phyloP scores from a whole-genome alignment of 2,329 filamentous ascomycete species.

The Teratosphaeria zuluensis region DNA sequence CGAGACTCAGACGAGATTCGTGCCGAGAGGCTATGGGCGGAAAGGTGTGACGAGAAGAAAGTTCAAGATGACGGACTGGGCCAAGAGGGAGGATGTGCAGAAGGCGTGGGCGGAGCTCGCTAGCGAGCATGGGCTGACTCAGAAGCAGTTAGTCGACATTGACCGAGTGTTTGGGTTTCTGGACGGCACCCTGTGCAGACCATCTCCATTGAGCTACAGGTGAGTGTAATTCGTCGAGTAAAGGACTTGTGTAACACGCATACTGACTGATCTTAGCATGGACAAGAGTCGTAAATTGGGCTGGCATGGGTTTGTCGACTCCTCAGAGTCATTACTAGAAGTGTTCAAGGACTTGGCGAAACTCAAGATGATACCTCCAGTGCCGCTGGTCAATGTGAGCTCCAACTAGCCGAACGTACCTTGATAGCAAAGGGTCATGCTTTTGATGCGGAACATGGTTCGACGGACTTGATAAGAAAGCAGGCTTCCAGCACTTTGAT shows the following conservation, averaged over 20 bases:
- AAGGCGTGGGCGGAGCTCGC: slow-evolving; percentile 39
- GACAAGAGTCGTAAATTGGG: slow-evolving; percentile 38
- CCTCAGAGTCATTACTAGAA: slow-evolving; percentile 27
- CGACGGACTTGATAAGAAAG: not conserved
- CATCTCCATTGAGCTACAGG: slow-evolving; percentile 17
- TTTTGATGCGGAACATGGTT: not conserved
- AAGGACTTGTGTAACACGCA: not conserved
- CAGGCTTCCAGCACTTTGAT: too few species aligned
- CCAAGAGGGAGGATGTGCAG: slow-evolving; percentile 34
- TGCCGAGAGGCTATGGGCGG: slow-evolving; percentile 18
- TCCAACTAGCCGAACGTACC: slow-evolving; percentile 10
- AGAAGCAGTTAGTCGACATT: slow-evolving; percentile 28
- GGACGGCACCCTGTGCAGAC: slow-evolving; percentile 31
- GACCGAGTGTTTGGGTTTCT: slow-evolving; percentile 40
- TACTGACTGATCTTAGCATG: slow-evolving; percentile 22
- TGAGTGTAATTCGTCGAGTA: not conserved
- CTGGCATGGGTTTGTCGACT: slow-evolving; percentile 40
- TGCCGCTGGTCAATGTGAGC: slow-evolving; percentile 14
- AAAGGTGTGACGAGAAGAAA: slow-evolving; percentile 19
- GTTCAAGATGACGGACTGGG: slow-evolving; percentile 33
- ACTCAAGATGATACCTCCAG: slow-evolving; percentile 35
- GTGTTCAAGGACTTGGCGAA: slow-evolving; percentile 34
- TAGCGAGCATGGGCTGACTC: slow-evolving; percentile 29
- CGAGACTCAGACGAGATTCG: slow-evolving; percentile 15
- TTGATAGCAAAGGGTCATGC: not conserved